Conservation (phyloP, 1,284 basidiomycete genomes). For the Cutaneotrichosporon curvatum region DNA sequence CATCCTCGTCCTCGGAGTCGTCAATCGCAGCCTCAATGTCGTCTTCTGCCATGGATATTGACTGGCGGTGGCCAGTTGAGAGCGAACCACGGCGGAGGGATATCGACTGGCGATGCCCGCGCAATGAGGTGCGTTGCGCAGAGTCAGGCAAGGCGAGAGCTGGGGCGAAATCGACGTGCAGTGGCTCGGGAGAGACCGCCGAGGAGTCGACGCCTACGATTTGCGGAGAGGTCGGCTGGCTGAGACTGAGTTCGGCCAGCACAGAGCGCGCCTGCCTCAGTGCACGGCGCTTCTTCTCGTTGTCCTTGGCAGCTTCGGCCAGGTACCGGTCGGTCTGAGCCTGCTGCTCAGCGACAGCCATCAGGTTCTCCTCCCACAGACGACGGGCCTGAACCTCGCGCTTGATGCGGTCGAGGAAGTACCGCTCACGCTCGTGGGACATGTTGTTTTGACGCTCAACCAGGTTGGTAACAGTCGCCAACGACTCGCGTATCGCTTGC, state of each 20-base stretch:
- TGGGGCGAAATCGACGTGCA: conserved; percentile 1
- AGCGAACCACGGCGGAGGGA: not conserved
- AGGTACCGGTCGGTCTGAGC: conserved; percentile 77
- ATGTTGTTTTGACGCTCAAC: conserved; percentile 66
- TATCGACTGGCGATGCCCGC: not conserved
- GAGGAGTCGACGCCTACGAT: not conserved
- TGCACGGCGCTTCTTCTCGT: conserved; percentile 48
- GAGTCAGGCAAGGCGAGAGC: conserved; percentile 1
- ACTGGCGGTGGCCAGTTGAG: conserved; percentile 8
- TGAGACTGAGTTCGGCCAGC: conserved; percentile 46
- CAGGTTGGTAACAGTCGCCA: conserved; percentile 56
- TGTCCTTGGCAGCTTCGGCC: conserved; percentile 45
- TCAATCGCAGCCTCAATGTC: conserved; percentile 26
- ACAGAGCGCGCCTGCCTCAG: conserved; percentile 66
- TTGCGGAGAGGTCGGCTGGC: conserved; percentile 20
- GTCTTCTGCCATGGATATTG: conserved; percentile 31
- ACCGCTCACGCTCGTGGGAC: conserved; percentile 72
- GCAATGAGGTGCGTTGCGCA: not conserved
- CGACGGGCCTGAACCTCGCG: conserved; percentile 66
- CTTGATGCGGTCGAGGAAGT: conserved; percentile 59
- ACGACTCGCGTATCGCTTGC: conserved; percentile 59
- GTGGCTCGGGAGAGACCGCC: not conserved
- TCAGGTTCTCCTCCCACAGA: conserved; percentile 89
- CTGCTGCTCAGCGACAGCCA: conserved; percentile 76
- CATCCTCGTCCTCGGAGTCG: conserved; percentile 66